These are phyloP conservation scores for Aspergillus sp. DNA, from an alignment of 2,329 filamentous ascomycete species.

Conservation along the genomic window DNA sequence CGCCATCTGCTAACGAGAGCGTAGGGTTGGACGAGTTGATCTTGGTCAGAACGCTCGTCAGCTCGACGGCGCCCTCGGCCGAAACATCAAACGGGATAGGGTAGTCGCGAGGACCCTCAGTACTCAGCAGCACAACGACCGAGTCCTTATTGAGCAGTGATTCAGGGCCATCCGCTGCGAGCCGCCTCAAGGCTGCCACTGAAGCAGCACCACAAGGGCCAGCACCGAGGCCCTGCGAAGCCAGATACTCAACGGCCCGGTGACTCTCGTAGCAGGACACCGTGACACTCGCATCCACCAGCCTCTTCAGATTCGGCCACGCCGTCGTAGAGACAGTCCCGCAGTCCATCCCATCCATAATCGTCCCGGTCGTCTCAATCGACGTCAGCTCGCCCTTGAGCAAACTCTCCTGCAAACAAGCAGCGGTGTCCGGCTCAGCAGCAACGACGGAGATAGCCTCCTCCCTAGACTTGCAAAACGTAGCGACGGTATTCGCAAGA, in stretches of 20 bases:
- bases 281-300: slow-evolving; percentile 61
- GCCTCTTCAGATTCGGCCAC: slow-evolving; percentile 59
- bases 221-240: slow-evolving; percentile 46
- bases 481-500: slow-evolving; percentile 67
- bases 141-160: slow-evolving; percentile 46
- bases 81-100: slow-evolving; percentile 43
- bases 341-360: slow-evolving; percentile 74
- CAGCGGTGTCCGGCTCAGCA: slow-evolving; percentile 68
- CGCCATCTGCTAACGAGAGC: slow-evolving; percentile 43
- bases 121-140: slow-evolving; percentile 65
- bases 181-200: slow-evolving; percentile 54
- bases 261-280: slow-evolving; percentile 66
- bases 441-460: slow-evolving; percentile 53
- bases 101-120: slow-evolving; percentile 63
- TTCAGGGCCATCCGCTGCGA: slow-evolving; percentile 39
- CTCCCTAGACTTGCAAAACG: slow-evolving; percentile 58
- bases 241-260: slow-evolving; percentile 55
- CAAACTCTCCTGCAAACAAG: slow-evolving; percentile 53
- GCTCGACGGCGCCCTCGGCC: slow-evolving; percentile 40
- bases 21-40: slow-evolving; percentile 54
- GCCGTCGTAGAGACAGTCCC: slow-evolving; percentile 66
- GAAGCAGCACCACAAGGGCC: slow-evolving; percentile 65
- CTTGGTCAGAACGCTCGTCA: slow-evolving; percentile 49
- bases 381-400: slow-evolving; percentile 48
- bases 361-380: slow-evolving; percentile 60